phyloP scores from a whole-genome alignment of 1,284 basidiomycete species.

The Trametes sp. region DNA sequence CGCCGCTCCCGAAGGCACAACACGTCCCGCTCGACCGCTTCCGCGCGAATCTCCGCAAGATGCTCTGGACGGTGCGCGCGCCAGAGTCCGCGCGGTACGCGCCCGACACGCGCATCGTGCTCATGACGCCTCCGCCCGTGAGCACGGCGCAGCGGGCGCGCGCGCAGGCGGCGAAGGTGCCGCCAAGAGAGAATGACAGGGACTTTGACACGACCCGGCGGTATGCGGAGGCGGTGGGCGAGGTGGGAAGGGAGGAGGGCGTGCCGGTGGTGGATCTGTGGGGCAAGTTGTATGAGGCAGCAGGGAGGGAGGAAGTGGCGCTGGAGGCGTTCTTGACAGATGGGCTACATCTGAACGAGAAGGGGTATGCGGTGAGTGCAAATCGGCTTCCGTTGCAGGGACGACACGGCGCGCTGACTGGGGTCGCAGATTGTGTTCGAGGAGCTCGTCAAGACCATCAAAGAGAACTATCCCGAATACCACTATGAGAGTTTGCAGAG shows the following conservation, averaged over 20 bases:
- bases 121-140: conserved; percentile 88
- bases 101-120: conserved; percentile 77
- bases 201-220: conserved; percentile 64
- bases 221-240: conserved; percentile 77
- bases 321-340: conserved; percentile 67
- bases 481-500: conserved; percentile 63
- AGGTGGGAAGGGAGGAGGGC: conserved; percentile 59
- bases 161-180: conserved; percentile 54
- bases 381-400: conserved; percentile 58
- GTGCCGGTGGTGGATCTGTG: conserved; percentile 78
- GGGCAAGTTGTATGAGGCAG: conserved; percentile 68
- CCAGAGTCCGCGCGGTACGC: conserved; percentile 73
- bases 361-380: conserved; percentile 74
- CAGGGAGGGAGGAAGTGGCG: conserved; percentile 62
- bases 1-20: conserved; percentile 56
- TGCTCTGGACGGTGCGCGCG: conserved; percentile 69
- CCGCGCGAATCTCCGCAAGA: conserved; percentile 66
- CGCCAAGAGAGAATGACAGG: conserved; percentile 60
- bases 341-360: conserved; percentile 79
- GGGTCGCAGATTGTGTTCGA: conserved; percentile 69
- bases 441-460: conserved; percentile 64
- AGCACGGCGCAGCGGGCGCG: conserved; percentile 64
- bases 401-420: conserved; percentile 49
- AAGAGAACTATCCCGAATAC: conserved; percentile 69
- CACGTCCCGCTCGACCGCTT: conserved; percentile 77